These are phyloP conservation scores for Aspergillus versicolor DNA, from an alignment of 2,329 filamentous ascomycete genomes.

Conservation along the genomic window DNA sequence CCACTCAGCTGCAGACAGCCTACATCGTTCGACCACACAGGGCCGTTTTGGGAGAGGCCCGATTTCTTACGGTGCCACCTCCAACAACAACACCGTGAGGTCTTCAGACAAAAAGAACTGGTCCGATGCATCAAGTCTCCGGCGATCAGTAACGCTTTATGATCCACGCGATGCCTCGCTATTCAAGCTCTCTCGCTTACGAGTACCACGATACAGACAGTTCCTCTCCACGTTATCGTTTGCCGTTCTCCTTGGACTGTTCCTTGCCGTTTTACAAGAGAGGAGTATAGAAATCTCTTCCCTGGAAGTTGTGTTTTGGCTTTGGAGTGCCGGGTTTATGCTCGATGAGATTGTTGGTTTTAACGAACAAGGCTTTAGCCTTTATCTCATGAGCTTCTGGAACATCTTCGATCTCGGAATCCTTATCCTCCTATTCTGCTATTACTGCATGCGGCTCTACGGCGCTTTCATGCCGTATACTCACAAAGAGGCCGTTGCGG, in stretches of 20 bases:
- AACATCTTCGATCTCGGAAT: conserved; percentile 94
- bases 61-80: conserved; percentile 28
- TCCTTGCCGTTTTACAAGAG: conserved; percentile 75
- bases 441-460: conserved; percentile 86
- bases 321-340: conserved; percentile 97
- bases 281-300: conserved; percentile 78
- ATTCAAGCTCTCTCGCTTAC: conserved; percentile 85
- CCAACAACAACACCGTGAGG: conserved; percentile 8
- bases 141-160: conserved; percentile 81
- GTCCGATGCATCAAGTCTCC: conserved; percentile 28
- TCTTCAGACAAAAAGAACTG: conserved; percentile 14
- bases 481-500: conserved; percentile 66
- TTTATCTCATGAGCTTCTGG: conserved; percentile 98
- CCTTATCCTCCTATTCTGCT: conserved; percentile 77
- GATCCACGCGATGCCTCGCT: conserved; percentile 86
- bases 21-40: conserved; percentile 64
- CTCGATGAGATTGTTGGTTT: conserved; percentile 94
- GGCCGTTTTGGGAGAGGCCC: conserved; percentile 23
- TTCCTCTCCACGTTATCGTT: conserved; percentile 87
- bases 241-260: conserved; percentile 78
- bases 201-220: conserved; percentile 88
- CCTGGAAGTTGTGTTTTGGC: conserved; percentile 89
- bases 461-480: conserved; percentile 79
- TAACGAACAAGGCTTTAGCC: conserved; percentile 91
- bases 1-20: conserved; percentile 79